Conservation (phyloP, 371 early-diverging fungal genomes). For the Mortierella sp. region DNA sequence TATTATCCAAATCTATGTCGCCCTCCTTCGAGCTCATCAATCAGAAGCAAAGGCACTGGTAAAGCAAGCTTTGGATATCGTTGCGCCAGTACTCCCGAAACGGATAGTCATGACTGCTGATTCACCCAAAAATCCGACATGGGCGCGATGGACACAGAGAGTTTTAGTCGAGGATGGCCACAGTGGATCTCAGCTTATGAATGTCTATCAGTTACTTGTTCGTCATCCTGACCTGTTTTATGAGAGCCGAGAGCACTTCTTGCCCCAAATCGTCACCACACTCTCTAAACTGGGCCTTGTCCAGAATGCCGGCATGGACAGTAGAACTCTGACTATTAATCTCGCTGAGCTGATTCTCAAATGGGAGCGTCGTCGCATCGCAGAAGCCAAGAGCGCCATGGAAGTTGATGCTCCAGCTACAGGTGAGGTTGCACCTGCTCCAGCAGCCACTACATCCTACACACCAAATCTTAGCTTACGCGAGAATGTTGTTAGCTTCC, state of each 20-base stretch:
- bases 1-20: conserved; percentile 89
- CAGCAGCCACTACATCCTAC: conserved; percentile 48
- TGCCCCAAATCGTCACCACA: conserved; percentile 88
- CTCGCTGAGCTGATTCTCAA: conserved; percentile 88
- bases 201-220: conserved; percentile 92
- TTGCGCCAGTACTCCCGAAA: conserved; percentile 90
- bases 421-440: conserved; percentile 8
- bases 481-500: conserved; percentile 77
- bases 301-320: conserved; percentile 88
- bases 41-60: conserved; percentile 87
- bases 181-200: conserved; percentile 86
- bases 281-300: conserved; percentile 89
- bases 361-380: conserved; percentile 84
- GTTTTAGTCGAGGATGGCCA: conserved; percentile 94
- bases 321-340: conserved; percentile 88
- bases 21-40: conserved; percentile 90
- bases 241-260: conserved; percentile 88
- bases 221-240: conserved; percentile 92
- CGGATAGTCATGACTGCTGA: conserved; percentile 69
- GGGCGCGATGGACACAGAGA: conserved; percentile 90
- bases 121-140: conserved; percentile 78
- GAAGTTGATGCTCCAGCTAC: conserved; percentile 49
- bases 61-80: conserved; percentile 93
- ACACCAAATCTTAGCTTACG: conserved; percentile 68
- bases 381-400: conserved; percentile 51